phyloP scores from a whole-genome alignment of 2,329 filamentous ascomycete genomes.

The Tolypocladium album region DNA sequence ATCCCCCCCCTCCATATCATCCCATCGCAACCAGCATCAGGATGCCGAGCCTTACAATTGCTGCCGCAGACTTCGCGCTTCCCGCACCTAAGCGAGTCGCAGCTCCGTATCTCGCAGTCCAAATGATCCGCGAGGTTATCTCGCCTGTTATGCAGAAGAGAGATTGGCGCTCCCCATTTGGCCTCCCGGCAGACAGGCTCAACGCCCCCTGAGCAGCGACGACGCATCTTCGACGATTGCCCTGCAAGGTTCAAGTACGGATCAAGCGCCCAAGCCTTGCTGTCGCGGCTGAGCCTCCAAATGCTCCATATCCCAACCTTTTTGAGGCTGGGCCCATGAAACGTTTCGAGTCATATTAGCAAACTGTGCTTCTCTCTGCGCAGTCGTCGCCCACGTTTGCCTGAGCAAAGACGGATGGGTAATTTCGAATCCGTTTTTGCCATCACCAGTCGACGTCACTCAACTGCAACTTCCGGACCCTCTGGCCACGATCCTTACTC shows the following conservation, averaged over 20 bases:
- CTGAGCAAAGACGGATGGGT: no score
- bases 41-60: not conserved
- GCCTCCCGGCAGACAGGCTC: not conserved
- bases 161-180: not conserved
- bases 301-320: not conserved
- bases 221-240: not conserved
- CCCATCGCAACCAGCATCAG: not conserved
- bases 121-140: not conserved
- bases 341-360: not conserved
- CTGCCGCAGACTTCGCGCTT: not conserved
- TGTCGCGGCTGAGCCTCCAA: not conserved
- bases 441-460: slow-evolving; percentile 95
- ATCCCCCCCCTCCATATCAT: not conserved
- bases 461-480: slow-evolving; percentile 81
- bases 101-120: not conserved
- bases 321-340: not conserved
- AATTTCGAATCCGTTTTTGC: not conserved
- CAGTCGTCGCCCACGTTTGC: not conserved
- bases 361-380: not conserved
- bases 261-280: not conserved
- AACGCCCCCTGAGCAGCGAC: not conserved
- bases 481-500: slow-evolving; percentile 60
- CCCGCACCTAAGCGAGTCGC: not conserved
- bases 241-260: not conserved
- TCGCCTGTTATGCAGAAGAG: not conserved